These are phyloP conservation scores for Saturnispora halmiae DNA, from an alignment of 805 yeast species.

Conservation along the genomic window DNA sequence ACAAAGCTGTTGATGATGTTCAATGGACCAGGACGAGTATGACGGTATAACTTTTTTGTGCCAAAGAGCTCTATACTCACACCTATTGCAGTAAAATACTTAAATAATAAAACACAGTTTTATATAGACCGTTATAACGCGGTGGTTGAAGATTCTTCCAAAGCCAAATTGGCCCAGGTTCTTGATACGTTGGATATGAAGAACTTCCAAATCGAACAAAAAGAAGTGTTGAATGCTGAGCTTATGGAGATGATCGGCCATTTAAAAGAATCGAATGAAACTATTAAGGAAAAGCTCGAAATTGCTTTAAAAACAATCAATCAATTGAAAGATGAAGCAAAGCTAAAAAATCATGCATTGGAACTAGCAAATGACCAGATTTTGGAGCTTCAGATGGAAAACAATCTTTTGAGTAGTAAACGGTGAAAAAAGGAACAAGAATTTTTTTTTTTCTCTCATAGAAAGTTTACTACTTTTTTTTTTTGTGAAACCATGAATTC, in stretches of 20 bases:
- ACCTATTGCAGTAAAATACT: not conserved
- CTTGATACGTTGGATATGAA: not conserved
- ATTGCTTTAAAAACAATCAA: slow-evolving; percentile 21
- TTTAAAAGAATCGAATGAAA: slow-evolving; percentile 11
- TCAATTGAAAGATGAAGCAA: slow-evolving; percentile 25
- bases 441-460: not conserved
- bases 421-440: slow-evolving; percentile 7
- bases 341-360: slow-evolving; percentile 35
- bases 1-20: no score
- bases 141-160: not conserved
- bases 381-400: slow-evolving; percentile 41
- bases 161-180: not conserved
- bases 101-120: not conserved
- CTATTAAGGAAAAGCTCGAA: slow-evolving; percentile 9
- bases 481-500: no score
- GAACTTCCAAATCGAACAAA: slow-evolving; percentile 3
- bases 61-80: no score
- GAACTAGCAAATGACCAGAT: slow-evolving; percentile 44
- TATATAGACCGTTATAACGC: not conserved
- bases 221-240: slow-evolving; percentile 9
- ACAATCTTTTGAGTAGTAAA: slow-evolving; percentile 32
- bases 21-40: no score
- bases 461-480: no score
- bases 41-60: no score
- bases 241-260: slow-evolving; percentile 7